Conservation (phyloP, 345 rosid species). For the Bruguiera sexangula region DNA sequence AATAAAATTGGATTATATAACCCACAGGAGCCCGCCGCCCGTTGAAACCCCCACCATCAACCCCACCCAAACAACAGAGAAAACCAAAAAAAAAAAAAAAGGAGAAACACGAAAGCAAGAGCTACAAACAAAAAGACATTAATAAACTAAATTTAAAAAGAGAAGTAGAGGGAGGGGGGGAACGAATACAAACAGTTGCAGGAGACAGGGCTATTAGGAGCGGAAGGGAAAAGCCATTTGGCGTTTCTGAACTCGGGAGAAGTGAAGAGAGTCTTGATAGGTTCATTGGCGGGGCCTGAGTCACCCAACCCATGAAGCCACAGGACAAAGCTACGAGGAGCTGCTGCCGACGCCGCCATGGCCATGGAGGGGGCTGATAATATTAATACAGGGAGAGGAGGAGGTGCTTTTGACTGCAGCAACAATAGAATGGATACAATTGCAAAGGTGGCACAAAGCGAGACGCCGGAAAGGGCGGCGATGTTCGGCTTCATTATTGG, state of each 20-base stretch:
- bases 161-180: too few species aligned
- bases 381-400: too few species aligned
- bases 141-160: background rate
- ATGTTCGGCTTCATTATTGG: background rate
- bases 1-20: too few species aligned
- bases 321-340: constrained; percentile 51
- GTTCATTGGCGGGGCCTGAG: constrained; percentile 88
- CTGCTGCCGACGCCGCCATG: background rate
- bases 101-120: background rate
- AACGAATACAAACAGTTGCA: constrained; percentile 49
- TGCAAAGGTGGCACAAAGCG: background rate
- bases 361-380: too few species aligned
- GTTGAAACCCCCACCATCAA: too few species aligned
- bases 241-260: constrained; percentile 53
- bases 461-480: background rate
- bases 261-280: constrained; percentile 62
- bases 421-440: background rate
- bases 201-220: constrained; percentile 63
- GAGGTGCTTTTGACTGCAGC: background rate
- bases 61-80: too few species aligned
- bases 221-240: constrained; percentile 85
- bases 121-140: too few species aligned
- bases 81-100: too few species aligned
- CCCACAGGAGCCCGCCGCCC: too few species aligned
- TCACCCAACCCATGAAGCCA: constrained; percentile 93